Evolutionary conservation across 2,329 filamentous ascomycete genomes (phyloP).

Genomic region (Furcasterigmium sp.): DNA sequence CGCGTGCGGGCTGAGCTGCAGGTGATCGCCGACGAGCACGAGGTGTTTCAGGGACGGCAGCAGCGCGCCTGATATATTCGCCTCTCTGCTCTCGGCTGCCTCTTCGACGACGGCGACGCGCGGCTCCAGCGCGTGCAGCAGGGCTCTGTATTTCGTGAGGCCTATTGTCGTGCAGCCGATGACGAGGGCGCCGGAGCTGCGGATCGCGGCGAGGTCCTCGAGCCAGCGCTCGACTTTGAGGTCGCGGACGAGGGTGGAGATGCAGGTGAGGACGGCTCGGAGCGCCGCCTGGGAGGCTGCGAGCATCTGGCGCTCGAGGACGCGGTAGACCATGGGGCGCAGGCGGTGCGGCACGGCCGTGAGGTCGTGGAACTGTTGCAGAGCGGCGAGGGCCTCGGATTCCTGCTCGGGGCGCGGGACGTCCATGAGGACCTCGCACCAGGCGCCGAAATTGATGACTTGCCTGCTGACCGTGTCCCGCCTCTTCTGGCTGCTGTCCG

Average conservation of each 20-base stretch:
- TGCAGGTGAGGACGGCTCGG: constrained; percentile 41
- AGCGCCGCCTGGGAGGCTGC: constrained; percentile 39
- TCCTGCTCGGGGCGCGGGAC: background rate
- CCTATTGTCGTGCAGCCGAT: constrained; percentile 73
- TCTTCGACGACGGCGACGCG: constrained; percentile 72
- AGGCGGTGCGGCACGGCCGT: constrained; percentile 50
- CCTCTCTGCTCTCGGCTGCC: constrained; percentile 70
- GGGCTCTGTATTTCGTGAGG: constrained; percentile 70
- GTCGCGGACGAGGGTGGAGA: constrained; percentile 42
- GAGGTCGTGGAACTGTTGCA: constrained; percentile 39
- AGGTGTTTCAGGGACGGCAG: constrained; percentile 48
- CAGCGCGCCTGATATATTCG: constrained; percentile 47
- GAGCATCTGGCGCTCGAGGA: constrained; percentile 54
- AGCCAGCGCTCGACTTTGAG: constrained; percentile 55
- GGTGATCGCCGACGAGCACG: constrained; percentile 68
- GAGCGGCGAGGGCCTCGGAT: constrained; percentile 5
- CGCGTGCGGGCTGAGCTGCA: constrained; percentile 69
- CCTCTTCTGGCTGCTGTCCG: background rate
- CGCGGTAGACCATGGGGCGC: constrained; percentile 62
- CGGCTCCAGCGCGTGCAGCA: constrained; percentile 62
- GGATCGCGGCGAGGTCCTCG: constrained; percentile 43
- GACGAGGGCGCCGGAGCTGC: constrained; percentile 35
- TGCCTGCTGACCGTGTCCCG: background rate
- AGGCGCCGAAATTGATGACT: background rate
- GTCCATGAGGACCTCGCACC: background rate